Base-by-base conservation (phyloP, 2,329 filamentous ascomycete species). In the Aspergillus quadricinctus region DNA sequence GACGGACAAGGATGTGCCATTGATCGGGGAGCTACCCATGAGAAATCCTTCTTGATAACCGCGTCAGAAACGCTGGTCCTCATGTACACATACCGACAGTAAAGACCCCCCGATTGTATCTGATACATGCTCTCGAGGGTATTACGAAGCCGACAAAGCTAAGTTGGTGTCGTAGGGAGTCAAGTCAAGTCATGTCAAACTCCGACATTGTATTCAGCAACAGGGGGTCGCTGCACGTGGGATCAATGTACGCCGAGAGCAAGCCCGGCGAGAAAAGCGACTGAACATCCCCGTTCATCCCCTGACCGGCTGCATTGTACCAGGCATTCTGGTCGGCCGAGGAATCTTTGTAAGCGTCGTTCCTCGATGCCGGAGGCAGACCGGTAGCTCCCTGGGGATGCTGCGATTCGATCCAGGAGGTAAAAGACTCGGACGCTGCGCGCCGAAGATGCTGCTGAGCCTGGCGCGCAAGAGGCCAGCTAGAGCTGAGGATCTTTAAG, bases 401-500 rank as follows among this genome's bases (percentile, higher is more conserved):
- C n/a, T 50, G 56, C 28, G 53, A 55, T 21, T 55, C 56, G 4
- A 58, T 37, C 56, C 56, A 58, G 25, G 53, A 25, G 10, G 56
- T 54, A 45, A 27, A 67, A 43, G 14, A 58, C 25, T 72, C 67
- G 4, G 69, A 63, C 8, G 70, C 68, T 9, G 66, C 66, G 0
- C 59, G 59, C 37, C 69, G 61, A 5, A 73, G 54, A 46, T 62
- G 59, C 7, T 63, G 63, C 28, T 71, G 69, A 1, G 70, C 64
- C 21, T 61, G 54, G 31, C 68, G 62, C 3, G 69, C 70, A 3
- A 72, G 55, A 40, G 58, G 56, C 71, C 71, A 72, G 6, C 62
- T 73, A 7, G 63, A 59, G 19, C 64, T 66, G 17, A 66, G 63
- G 21, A 62, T 65, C 49, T 73, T 73, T 25, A 73, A 55, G 46